phyloP scores from a whole-genome alignment of 495 filamentous ascomycete genomes.

The Talaromyces liani region DNA sequence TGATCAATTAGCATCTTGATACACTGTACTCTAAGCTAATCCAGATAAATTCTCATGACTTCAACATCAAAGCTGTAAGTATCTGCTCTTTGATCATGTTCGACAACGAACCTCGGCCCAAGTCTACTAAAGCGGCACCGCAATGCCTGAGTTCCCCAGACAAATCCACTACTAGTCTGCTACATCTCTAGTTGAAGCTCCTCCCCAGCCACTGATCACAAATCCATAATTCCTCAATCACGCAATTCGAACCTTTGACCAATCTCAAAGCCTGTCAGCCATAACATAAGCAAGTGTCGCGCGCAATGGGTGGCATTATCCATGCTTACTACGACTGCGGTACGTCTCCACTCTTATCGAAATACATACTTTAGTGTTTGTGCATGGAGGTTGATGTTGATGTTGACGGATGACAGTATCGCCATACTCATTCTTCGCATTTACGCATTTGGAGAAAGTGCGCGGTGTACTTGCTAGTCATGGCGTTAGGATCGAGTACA shows the following conservation, averaged over 20 bases:
- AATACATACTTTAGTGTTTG: no score
- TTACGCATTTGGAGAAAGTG: constrained; percentile 51
- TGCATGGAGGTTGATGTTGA: no score
- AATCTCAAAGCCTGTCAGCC: neutral
- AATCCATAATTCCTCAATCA: neutral
- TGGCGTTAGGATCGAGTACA: constrained; percentile 56
- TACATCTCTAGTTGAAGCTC: neutral
- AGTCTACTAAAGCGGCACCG: neutral
- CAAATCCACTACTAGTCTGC: neutral
- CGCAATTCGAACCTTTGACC: neutral
- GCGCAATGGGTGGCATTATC: constrained; percentile 48
- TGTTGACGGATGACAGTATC: constrained; percentile 40
- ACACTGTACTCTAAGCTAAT: neutral
- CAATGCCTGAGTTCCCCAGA: neutral
- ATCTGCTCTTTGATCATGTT: neutral
- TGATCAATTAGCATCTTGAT: no score
- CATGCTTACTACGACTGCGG: constrained; percentile 55
- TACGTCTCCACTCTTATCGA: constrained; percentile 16
- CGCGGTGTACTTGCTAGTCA: constrained; percentile 43
- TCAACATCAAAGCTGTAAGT: neutral
- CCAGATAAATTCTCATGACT: neutral
- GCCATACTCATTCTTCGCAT: constrained; percentile 59
- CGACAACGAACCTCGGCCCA: neutral
- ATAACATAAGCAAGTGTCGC: neutral
- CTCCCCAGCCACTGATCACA: neutral